Evolutionary conservation across 2,329 filamentous ascomycete species (phyloP).

Genomic region (Tolypocladium album): DNA sequence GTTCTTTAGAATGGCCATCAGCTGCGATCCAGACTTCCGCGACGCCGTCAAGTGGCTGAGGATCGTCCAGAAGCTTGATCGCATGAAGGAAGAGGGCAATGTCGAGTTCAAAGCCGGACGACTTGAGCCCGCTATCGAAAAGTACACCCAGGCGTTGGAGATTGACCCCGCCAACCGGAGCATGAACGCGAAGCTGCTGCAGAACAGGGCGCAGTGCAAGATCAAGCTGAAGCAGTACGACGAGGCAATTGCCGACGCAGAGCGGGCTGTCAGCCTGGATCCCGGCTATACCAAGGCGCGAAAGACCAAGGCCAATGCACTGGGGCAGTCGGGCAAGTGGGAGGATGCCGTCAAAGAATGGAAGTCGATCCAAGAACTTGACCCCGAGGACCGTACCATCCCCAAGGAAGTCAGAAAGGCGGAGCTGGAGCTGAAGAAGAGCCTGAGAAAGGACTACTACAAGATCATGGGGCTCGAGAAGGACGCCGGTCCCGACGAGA

Average conservation of each 20-base stretch:
- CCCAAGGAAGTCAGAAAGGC: constrained; percentile 79
- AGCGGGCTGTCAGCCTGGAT: constrained; percentile 72
- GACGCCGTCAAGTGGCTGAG: constrained; percentile 82
- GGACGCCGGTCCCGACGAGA: constrained; percentile 70
- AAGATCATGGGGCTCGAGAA: constrained; percentile 89
- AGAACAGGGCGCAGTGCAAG: constrained; percentile 82
- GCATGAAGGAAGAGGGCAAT: constrained; percentile 92
- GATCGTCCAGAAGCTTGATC: constrained; percentile 82
- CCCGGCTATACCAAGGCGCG: constrained; percentile 80
- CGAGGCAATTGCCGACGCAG: constrained; percentile 75
- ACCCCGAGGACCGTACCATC: constrained; percentile 71
- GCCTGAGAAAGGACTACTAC: constrained; percentile 95
- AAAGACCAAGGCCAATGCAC: constrained; percentile 86
- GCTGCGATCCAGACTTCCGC: constrained; percentile 83
- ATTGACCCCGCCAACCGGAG: constrained; percentile 83
- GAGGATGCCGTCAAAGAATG: constrained; percentile 83
- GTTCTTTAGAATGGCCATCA: constrained; percentile 81
- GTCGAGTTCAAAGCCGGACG: constrained; percentile 75
- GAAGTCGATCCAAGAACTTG: constrained; percentile 74
- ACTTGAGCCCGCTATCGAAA: constrained; percentile 70
- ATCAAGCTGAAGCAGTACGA: constrained; percentile 77
- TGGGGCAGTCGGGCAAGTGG: constrained; percentile 80
- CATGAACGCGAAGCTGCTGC: constrained; percentile 88
- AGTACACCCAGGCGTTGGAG: constrained; percentile 72
- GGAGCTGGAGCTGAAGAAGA: constrained; percentile 95